A percentile compares a stretch with the other conserved stretches of the same genome.
phyloP scores from a whole-genome alignment of 1,284 basidiomycete species.

The Fistulina hepatica region DNA sequence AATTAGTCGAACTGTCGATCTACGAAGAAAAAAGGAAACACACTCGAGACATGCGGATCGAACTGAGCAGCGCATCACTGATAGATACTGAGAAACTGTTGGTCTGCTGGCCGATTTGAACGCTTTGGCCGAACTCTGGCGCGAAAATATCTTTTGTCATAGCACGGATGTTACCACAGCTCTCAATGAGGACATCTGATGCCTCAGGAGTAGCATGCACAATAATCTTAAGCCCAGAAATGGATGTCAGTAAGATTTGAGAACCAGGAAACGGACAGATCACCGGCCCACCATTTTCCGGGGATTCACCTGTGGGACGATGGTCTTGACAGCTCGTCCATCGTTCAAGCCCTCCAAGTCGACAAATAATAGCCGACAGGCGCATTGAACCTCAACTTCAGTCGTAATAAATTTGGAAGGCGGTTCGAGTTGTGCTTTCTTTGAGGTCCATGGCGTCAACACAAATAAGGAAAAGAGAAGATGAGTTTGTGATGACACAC shows the following conservation, averaged over 20 bases:
- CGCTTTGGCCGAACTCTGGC: slow-evolving; percentile 59
- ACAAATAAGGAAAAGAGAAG: background rate
- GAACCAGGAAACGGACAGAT: background rate
- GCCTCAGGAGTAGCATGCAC: slow-evolving; percentile 67
- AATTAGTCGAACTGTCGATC: background rate
- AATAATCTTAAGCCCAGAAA: slow-evolving; percentile 62
- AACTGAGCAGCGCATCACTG: slow-evolving; percentile 75
- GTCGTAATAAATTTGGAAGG: slow-evolving; percentile 88
- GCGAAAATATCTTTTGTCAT: slow-evolving; percentile 89
- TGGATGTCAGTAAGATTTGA: slow-evolving; percentile 5
- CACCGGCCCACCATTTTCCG: slow-evolving; percentile 67
- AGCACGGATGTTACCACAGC: slow-evolving; percentile 69
- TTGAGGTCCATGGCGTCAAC: slow-evolving; percentile 9
- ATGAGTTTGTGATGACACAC: slow-evolving; percentile 31
- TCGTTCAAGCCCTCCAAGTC: slow-evolving; percentile 97
- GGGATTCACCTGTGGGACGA: slow-evolving; percentile 93
- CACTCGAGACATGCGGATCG: slow-evolving; percentile 83
- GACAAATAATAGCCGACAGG: slow-evolving; percentile 81
- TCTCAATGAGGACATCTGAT: slow-evolving; percentile 64
- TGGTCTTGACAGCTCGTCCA: slow-evolving; percentile 92
- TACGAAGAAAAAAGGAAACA: slow-evolving; percentile 20
- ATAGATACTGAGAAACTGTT: slow-evolving; percentile 91
- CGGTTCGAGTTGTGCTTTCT: slow-evolving; percentile 69
- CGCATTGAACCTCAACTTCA: slow-evolving; percentile 63
- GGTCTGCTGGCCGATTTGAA: slow-evolving; percentile 92